Evolutionary conservation across 2,329 filamentous ascomycete genomes (phyloP), one percentile per base, ranked within the genome.

Genomic region (Colletotrichum sp.): DNA sequence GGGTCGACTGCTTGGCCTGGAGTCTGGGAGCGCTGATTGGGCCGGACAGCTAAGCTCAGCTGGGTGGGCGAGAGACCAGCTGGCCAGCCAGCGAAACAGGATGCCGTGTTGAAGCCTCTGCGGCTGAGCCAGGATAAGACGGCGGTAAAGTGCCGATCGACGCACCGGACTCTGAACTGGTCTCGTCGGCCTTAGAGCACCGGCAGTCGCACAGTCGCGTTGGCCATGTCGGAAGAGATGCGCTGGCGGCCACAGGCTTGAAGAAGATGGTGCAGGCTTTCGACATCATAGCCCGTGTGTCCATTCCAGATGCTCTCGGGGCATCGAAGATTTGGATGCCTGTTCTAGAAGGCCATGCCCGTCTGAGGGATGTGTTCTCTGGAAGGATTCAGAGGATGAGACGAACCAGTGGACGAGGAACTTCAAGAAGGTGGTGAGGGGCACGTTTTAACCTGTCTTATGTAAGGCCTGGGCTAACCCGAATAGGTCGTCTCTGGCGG

Each of bases 341-440:
- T 16, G 39, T 68, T 68, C 65, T 22, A n/a, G 65, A 68, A 68
- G 44, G 12, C 22, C 29, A 15, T 30, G 13, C 55, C 22, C 25
- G 30, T 44, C 52, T 29, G 32, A 61, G 15, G 66, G 66, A 22
- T 25, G 64, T 32, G 36, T 66, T 49, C 36, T 12, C 1, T 64
- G 16, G 62, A 29, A 61, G 66, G 32, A 27, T n/a, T 30, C 8
- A n/a, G 30, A 69, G 34, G 32, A 44, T 32, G 66, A 59, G 66
- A 61, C 32, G 66, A 69, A 61, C 52, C 22, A 69, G 12, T 57
- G 44, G 22, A 57, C 11, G 15, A 68, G 30, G n/a, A 67, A 49
- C 27, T 19, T 11, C 11, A 34, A 25, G 25, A 49, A 30, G 25
- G 34, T 30, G 32, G 49, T 36, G 65, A 25, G 65, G 44, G 65